These are phyloP conservation scores for Fistulinella prunicolor DNA, from an alignment of 768 basidiomycete genomes.

Conservation along the genomic window DNA sequence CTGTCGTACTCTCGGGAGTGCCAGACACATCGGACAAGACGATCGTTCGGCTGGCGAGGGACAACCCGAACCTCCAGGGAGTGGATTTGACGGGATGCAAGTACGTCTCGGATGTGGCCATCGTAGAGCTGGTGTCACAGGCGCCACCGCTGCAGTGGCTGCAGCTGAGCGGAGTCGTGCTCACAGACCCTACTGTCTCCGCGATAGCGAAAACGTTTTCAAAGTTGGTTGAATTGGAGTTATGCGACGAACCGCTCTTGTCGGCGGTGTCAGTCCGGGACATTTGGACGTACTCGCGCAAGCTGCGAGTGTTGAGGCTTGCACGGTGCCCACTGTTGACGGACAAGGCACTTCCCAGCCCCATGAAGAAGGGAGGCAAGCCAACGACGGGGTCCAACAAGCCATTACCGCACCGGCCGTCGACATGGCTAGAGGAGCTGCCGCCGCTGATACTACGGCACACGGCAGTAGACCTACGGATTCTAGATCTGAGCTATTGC, in stretches of 20 bases:
- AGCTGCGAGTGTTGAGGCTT: constrained; percentile 70
- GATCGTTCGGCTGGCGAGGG: constrained; percentile 57
- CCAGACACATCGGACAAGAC: constrained; percentile 67
- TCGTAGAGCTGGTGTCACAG: constrained; percentile 67
- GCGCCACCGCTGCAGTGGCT: constrained; percentile 71
- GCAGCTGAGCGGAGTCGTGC: constrained; percentile 62
- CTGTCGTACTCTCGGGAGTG: constrained; percentile 66
- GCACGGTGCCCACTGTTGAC: constrained; percentile 75
- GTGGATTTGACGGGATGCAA: constrained; percentile 76
- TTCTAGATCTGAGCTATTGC: constrained; percentile 77
- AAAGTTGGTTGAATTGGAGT: constrained; percentile 77
- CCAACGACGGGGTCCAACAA: constrained; percentile 37
- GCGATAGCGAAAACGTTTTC: constrained; percentile 74
- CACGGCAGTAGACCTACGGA: constrained; percentile 68
- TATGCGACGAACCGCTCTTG: constrained; percentile 64
- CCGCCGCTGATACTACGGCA: constrained; percentile 63
- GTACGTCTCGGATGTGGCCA: constrained; percentile 71
- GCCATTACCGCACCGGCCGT: constrained; percentile 53
- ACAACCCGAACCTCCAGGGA: constrained; percentile 65
- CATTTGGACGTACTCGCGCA: constrained; percentile 79
- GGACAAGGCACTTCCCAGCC: constrained; percentile 74
- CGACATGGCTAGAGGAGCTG: constrained; percentile 59
- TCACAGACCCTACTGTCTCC: constrained; percentile 61
- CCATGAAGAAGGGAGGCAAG: constrained; percentile 34
- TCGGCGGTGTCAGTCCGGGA: constrained; percentile 71